A percentile compares a stretch with the other conserved stretches of the same genome.
phyloP scores from a whole-genome alignment of 176 grass and related monocot genomes.

The Coix lacrymajobi region DNA sequence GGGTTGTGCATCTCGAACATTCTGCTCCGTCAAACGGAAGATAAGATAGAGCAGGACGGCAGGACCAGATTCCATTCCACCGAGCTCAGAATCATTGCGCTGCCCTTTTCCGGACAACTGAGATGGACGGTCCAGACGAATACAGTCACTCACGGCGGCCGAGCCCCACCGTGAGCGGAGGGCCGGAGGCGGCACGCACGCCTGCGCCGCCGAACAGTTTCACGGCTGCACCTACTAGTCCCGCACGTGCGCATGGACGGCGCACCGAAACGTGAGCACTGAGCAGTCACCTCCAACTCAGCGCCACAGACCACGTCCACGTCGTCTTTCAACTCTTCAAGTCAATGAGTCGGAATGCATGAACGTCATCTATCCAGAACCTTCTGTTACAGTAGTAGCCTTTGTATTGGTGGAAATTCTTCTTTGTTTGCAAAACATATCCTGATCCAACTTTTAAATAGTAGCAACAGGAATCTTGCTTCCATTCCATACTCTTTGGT shows the following conservation, averaged over 20 bases:
- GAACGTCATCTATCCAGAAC: background rate
- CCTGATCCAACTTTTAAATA: background rate
- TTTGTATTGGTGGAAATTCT: background rate
- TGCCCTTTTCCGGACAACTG: no score
- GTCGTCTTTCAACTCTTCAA: background rate
- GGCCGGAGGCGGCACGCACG: no score
- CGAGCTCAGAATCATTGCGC: background rate
- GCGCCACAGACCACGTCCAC: background rate
- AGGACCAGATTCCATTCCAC: background rate
- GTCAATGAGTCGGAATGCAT: background rate
- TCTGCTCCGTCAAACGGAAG: no score
- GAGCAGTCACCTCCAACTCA: background rate
- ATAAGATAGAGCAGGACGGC: no score
- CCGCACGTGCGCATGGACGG: background rate
- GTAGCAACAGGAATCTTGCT: background rate
- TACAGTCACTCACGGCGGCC: no score
- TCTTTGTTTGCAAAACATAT: background rate
- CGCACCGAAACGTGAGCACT: background rate
- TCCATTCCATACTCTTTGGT: background rate
- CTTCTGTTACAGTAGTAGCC: background rate
- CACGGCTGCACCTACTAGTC: no score
- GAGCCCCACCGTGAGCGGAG: no score
- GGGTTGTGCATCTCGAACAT: background rate
- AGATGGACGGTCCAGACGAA: no score
- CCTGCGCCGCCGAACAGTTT: no score